These are phyloP conservation scores for Arxiozyma slooffiae DNA, from an alignment of 1,139 yeast genomes.

Conservation along the genomic window DNA sequence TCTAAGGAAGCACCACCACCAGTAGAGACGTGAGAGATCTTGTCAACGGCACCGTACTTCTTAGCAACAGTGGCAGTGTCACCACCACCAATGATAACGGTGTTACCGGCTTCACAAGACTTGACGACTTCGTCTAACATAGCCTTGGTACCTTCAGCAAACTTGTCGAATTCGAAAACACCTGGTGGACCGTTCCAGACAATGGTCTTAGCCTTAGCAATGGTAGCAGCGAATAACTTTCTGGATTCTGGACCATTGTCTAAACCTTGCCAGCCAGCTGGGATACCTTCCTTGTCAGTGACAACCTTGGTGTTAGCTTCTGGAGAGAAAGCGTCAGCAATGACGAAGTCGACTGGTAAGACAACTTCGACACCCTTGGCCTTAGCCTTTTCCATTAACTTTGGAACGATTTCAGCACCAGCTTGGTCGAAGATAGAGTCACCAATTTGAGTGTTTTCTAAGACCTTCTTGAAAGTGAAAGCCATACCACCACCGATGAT, in stretches of 20 bases:
- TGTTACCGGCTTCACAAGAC: slow-evolving; percentile 79
- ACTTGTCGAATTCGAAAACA: slow-evolving; percentile 89
- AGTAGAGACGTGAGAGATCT: slow-evolving; percentile 92
- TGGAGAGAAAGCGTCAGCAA: slow-evolving; percentile 86
- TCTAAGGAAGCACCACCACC: slow-evolving; percentile 94
- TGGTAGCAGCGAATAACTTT: slow-evolving; percentile 65
- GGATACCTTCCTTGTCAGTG: slow-evolving; percentile 41
- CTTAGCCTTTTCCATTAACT: slow-evolving; percentile 53
- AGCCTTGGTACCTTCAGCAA: slow-evolving; percentile 81
- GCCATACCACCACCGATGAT: slow-evolving; percentile 19
- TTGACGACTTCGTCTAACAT: slow-evolving; percentile 78
- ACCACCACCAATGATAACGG: slow-evolving; percentile 98
- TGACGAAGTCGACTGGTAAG: slow-evolving; percentile 86
- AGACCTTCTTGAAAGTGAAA: slow-evolving; percentile 16
- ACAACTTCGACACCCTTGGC: slow-evolving; percentile 83
- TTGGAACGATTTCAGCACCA: slow-evolving; percentile 18
- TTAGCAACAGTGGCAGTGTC: slow-evolving; percentile 98
- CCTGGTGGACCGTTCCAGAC: slow-evolving; percentile 38
- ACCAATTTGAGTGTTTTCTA: slow-evolving; percentile 15
- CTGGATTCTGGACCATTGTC: slow-evolving; percentile 86
- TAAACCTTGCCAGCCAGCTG: slow-evolving; percentile 51
- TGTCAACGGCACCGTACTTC: slow-evolving; percentile 90
- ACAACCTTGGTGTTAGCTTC: slow-evolving; percentile 78
- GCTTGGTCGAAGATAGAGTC: slow-evolving; percentile 15
- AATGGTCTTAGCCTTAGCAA: slow-evolving; percentile 87